Evolutionary conservation across 805 yeast species (phyloP), one percentile per base, ranked within the genome.

Genomic region (Pichia sporocuriosa): DNA sequence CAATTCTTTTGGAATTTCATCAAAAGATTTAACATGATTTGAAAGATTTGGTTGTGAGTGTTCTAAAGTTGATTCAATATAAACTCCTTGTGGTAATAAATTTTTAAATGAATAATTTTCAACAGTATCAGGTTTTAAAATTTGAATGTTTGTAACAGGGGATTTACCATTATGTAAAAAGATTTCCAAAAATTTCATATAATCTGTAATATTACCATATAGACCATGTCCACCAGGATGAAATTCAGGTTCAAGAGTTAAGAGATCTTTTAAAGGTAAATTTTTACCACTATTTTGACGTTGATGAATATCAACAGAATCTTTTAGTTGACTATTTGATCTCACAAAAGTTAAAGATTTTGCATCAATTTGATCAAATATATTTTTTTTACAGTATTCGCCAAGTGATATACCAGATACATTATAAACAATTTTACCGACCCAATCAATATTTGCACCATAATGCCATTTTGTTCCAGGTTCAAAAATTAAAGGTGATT

Each of bases 401-500:
- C 36, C 42, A 10, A 41, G 28, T 26, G 44, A 37, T 13, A 41
- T 17, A 11, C 21, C 16, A 10, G 42, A 11, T 12, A 41, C 32
- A 6, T 17, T 22, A 15, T 41, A 31, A 10, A 41, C 30, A 15
- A 41, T 15, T 24, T 41, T 41, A 25, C 44, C 44, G n/a, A 37
- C 16, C 35, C 41, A 37, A 22, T 41, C 42, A 26, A 31, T 37
- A 20, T 22, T 20, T 8, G 26, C 36, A 8, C 44, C 44, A 32
- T 41, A 41, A 19, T 37, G 42, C 41, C 40, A 41, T 27, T 30
- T 28, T 17, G 33, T 31, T 11, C 40, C 46, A 13, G 45, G 45
- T 32, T 25, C 68, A 58, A 35, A 66, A 47, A 23, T 69, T 57
- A 37, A 59, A 50, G 44, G 44, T 27, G 44, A 32, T 20, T 17